Percentiles rank a stretch among this genome's conserved stretches.
Conservation (phyloP, 805 yeast genomes). For the Candida arabinofermentans region DNA sequence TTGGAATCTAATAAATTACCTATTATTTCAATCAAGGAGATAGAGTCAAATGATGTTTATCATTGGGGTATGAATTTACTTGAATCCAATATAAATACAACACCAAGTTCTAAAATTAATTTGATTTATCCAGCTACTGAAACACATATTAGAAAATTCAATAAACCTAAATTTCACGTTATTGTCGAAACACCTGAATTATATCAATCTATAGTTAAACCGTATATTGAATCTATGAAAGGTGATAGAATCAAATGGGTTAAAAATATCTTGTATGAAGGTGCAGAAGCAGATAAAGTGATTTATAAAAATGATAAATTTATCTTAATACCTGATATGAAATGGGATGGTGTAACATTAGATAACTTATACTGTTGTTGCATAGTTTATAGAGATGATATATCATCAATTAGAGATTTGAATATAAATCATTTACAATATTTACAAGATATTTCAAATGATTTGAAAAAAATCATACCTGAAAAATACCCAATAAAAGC, state of each 20-base stretch:
- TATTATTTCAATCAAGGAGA: conserved; percentile 27
- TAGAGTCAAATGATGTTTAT: conserved; percentile 79
- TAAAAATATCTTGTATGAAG: conserved; percentile 70
- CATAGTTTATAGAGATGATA: conserved; percentile 64
- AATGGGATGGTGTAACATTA: conserved; percentile 80
- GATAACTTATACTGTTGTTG: conserved; percentile 75
- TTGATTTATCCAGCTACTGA: conserved; percentile 87
- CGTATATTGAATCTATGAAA: conserved; percentile 71
- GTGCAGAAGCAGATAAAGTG: conserved; percentile 82
- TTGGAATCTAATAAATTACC: conserved; percentile 5
- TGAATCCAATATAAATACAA: conserved; percentile 38
- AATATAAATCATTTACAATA: conserved; percentile 53
- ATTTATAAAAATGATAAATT: conserved; percentile 65
- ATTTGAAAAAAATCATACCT: conserved; percentile 46
- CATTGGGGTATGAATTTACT: conserved; percentile 68
- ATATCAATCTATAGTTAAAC: conserved; percentile 58
- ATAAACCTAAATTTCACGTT: conserved; percentile 54
- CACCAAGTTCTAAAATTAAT: conserved; percentile 67
- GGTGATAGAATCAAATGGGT: conserved; percentile 90
- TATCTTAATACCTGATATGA: conserved; percentile 88
- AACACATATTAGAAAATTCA: conserved; percentile 74
- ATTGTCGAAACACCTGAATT: conserved; percentile 78
- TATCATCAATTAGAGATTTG: conserved; percentile 74
- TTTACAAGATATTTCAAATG: conserved; percentile 43
- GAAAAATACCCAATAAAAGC: conserved; percentile 39